Evolutionary conservation across 2,329 filamentous ascomycete genomes (phyloP).

Genomic region (Fusarium miscanthi): DNA sequence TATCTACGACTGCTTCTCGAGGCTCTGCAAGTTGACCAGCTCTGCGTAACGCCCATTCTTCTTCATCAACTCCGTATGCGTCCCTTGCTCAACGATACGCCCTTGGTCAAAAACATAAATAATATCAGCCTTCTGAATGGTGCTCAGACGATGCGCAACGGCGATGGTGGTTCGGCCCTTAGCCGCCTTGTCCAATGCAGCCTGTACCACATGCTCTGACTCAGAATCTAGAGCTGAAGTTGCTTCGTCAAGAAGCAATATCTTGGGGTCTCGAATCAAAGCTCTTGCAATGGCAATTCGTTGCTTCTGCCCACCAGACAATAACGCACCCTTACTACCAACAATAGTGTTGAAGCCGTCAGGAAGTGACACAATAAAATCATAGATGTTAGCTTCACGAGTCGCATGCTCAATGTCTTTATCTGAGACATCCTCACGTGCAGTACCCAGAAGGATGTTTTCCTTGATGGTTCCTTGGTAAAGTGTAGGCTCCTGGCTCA

Average conservation of each 20-base stretch:
- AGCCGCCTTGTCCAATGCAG: constrained; percentile 82
- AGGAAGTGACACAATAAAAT: constrained; percentile 87
- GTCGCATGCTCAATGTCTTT: constrained; percentile 81
- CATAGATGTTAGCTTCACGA: constrained; percentile 91
- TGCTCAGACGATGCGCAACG: constrained; percentile 90
- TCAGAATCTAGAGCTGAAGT: constrained; percentile 81
- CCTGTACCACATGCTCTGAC: constrained; percentile 83
- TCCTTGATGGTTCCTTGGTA: constrained; percentile 94
- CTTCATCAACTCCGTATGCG: constrained; percentile 77
- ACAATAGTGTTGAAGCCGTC: constrained; percentile 89
- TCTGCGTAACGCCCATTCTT: constrained; percentile 80
- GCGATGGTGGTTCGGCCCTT: constrained; percentile 91
- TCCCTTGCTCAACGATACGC: constrained; percentile 84
- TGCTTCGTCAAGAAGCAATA: constrained; percentile 86
- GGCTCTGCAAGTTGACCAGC: constrained; percentile 81
- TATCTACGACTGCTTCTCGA: constrained; percentile 65
- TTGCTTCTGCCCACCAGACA: constrained; percentile 94
- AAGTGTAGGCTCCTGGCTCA: constrained; percentile 92
- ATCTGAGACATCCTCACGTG: constrained; percentile 75
- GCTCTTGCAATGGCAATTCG: constrained; percentile 93
- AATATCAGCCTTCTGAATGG: constrained; percentile 92
- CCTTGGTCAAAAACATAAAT: constrained; percentile 98
- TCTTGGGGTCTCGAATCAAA: constrained; percentile 88
- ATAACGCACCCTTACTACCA: constrained; percentile 84
- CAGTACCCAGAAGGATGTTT: constrained; percentile 85